Conservation (phyloP, 345 rosid genomes). For the Geranium brycei region DNA sequence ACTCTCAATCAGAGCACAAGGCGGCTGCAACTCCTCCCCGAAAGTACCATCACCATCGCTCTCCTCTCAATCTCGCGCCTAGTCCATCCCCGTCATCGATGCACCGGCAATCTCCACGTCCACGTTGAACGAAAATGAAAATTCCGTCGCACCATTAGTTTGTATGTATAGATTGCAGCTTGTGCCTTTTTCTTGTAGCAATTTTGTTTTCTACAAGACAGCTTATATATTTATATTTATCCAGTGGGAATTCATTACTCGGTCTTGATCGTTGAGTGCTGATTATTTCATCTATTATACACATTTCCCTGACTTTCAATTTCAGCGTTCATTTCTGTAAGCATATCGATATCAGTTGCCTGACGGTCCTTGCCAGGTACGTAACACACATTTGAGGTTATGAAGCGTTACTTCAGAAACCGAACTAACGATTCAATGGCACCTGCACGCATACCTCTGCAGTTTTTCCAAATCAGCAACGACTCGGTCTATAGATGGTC, state of each 20-base stretch:
- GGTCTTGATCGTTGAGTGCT: background rate
- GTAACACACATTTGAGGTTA: background rate
- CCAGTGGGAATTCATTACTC: background rate
- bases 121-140: slow-evolving; percentile 15
- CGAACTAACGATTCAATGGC: background rate
- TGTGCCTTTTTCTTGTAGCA: background rate
- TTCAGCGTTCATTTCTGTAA: background rate
- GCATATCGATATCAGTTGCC: background rate
- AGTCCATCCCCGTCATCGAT: slow-evolving; percentile 48
- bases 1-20: slow-evolving; percentile 19
- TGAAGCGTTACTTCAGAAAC: background rate
- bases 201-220: background rate
- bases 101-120: slow-evolving; percentile 44
- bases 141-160: background rate
- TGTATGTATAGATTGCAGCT: background rate
- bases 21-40: slow-evolving; percentile 23
- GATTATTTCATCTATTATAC: background rate
- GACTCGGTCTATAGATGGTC: slow-evolving; percentile 18
- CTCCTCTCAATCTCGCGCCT: slow-evolving; percentile 43
- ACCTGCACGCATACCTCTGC: slow-evolving; percentile 2
- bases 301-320: background rate
- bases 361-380: background rate
- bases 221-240: too few species aligned
- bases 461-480: slow-evolving; percentile 14
- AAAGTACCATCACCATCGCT: slow-evolving; percentile 44